Conservation (phyloP, 2,329 filamentous ascomycete species). For the Aspergillus bombycis region DNA sequence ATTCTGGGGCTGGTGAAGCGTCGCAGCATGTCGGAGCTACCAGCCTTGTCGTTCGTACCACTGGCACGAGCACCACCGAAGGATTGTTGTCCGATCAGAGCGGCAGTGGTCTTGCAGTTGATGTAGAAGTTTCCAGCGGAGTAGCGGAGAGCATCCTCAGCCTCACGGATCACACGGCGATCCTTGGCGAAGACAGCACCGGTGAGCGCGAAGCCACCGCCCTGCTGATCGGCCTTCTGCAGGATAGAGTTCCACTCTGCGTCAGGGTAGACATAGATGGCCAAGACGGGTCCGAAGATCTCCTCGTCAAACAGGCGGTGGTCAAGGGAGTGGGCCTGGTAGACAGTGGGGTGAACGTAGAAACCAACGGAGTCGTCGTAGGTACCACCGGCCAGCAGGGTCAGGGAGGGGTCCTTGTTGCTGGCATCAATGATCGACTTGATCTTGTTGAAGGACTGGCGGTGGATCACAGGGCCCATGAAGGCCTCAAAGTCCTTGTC, state of each 20-base stretch:
- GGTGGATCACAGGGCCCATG: slow-evolving; percentile 82
- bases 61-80: slow-evolving; percentile 71
- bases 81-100: slow-evolving; percentile 72
- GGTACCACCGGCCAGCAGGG: slow-evolving; percentile 72
- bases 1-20: slow-evolving; percentile 67
- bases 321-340: slow-evolving; percentile 68
- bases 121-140: slow-evolving; percentile 48
- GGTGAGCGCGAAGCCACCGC: slow-evolving; percentile 41
- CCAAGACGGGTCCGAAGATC: slow-evolving; percentile 77
- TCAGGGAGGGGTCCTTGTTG: slow-evolving; percentile 69
- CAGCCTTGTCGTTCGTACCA: slow-evolving; percentile 74
- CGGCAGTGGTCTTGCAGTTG: slow-evolving; percentile 61
- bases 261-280: slow-evolving; percentile 77
- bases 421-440: slow-evolving; percentile 74
- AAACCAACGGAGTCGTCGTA: slow-evolving; percentile 76
- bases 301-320: slow-evolving; percentile 75
- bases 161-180: slow-evolving; percentile 38
- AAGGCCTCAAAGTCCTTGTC: slow-evolving; percentile 59
- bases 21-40: slow-evolving; percentile 61
- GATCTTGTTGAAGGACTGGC: slow-evolving; percentile 76
- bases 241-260: slow-evolving; percentile 61
- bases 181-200: slow-evolving; percentile 45
- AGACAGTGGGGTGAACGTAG: slow-evolving; percentile 80
- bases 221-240: slow-evolving; percentile 44
- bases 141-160: slow-evolving; percentile 41